Evolutionary conservation across 768 basidiomycete genomes (phyloP).

Genomic region (Amanita phalloides): DNA sequence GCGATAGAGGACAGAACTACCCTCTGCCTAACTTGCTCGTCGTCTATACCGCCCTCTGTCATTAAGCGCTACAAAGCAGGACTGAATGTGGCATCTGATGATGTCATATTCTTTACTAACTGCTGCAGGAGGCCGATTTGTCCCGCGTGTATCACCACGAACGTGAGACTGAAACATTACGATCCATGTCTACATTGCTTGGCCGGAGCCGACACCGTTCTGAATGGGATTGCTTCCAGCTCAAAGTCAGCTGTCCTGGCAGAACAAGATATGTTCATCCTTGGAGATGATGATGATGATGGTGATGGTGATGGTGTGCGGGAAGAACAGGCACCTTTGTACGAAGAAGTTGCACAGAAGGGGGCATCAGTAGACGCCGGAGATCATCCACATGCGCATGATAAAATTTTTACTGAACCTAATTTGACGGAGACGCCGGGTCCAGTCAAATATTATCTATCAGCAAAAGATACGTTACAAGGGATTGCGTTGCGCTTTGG

Average conservation of each 20-base stretch:
- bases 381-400: constrained; percentile 29
- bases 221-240: neutral
- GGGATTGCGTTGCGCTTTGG: constrained; percentile 54
- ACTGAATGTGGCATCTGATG: neutral
- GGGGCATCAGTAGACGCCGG: too few species aligned
- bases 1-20: constrained; percentile 15
- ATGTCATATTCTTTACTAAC: constrained; percentile 34
- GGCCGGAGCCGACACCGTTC: constrained; percentile 38
- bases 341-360: constrained; percentile 1
- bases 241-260: constrained; percentile 20
- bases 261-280: constrained; percentile 53
- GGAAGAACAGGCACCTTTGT: constrained; percentile 18
- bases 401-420: constrained; percentile 34
- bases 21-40: constrained; percentile 54
- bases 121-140: constrained; percentile 67
- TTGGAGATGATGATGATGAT: constrained; percentile 48
- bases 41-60: constrained; percentile 35
- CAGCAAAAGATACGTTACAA: constrained; percentile 46
- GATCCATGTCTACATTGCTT: constrained; percentile 67
- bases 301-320: constrained; percentile 15
- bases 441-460: constrained; percentile 40
- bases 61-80: constrained; percentile 9
- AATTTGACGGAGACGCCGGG: constrained; percentile 16
- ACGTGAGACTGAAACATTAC: constrained; percentile 57
- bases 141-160: constrained; percentile 38